phyloP scores from a whole-genome alignment of 2,329 filamentous ascomycete genomes.

The Samsoniella hepiali region DNA sequence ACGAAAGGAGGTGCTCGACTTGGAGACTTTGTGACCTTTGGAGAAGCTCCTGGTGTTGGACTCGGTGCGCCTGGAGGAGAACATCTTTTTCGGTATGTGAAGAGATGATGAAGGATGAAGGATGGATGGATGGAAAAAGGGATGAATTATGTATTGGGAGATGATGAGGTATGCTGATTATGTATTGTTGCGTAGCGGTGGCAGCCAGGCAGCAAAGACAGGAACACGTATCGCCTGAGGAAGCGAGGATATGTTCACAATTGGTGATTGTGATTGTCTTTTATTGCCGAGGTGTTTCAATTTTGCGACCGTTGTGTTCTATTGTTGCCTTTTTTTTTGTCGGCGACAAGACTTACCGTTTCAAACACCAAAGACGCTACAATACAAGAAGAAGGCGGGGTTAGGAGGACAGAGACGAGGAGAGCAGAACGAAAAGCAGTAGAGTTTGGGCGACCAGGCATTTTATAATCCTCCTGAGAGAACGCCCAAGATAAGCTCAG shows the following conservation, averaged over 20 bases:
- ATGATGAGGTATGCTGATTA: not conserved
- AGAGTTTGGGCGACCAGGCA: not conserved
- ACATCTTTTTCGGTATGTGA: conserved; percentile 39
- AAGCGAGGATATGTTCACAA: not conserved
- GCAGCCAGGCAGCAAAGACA: conserved; percentile 7
- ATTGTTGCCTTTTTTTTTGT: not conserved
- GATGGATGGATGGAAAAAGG: too few relatives aligned
- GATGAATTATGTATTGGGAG: not conserved
- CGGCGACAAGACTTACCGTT: conserved; percentile 8
- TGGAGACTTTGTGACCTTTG: conserved; percentile 48
- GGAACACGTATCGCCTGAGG: conserved; percentile 2
- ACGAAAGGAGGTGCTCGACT: conserved; percentile 54
- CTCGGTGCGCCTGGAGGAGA: conserved; percentile 44
- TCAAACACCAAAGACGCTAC: conserved; percentile 4
- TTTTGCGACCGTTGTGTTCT: not conserved
- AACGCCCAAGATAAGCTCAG: not conserved
- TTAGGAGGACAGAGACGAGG: too few relatives aligned
- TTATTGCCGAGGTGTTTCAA: not conserved
- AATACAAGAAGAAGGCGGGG: not conserved
- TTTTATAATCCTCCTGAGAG: conserved; percentile 4
- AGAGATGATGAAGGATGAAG: not conserved
- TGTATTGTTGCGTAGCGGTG: not conserved
- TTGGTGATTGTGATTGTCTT: not conserved
- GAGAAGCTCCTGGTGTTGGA: conserved; percentile 50
- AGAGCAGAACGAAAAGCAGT: not conserved